Evolutionary conservation across 805 yeast genomes (phyloP), one percentile per base, ranked within the genome.

Genomic region (Candida ascalaphidarum): DNA sequence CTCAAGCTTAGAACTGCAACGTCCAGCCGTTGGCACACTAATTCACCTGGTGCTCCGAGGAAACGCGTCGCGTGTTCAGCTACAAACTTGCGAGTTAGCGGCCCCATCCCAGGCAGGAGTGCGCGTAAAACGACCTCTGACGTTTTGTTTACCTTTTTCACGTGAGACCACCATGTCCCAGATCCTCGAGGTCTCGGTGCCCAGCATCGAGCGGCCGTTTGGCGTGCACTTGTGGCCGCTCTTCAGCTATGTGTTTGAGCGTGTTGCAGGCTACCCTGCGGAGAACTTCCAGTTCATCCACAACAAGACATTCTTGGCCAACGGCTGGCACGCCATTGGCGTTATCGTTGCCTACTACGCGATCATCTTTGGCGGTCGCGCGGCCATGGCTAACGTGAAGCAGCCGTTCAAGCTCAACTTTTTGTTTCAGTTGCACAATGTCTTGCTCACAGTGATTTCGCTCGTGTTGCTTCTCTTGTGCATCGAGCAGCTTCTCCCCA

Each of bases 401-500:
- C 55, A 68, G 26, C 69, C 77, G 22, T 69, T 81, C 54, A 80
- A 81, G 57, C 67, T 88, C 55, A 80, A 79, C 52, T 55, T 62
- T 22, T 52, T 86, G 36, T 88, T 85, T 68, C 95, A 86, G 62
- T 46, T 85, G 35, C 97, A 89, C 59, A 89, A 89, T 61, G 52
- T 86, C 34, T 45, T 74, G 21, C 68, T 89, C 48, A 84, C 96
- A 9, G 33, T 69, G 13, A 61, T 77, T 25, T 83, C 95, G 7
- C 67, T 78, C 34, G 44, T 63, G 12, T 65, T 89, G 48, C 65
- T 86, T 41, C 43, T 78, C 22, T 72, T 89, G 44, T 64, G 81
- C 50, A 53, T 81, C 30, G 98, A 89, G 63, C 97, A 92, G 61
- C 56, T 88, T 40, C 49, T 83, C 27, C 96, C 97, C 22, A 77